Base-by-base conservation (phyloP, 768 basidiomycete genomes). In the Cytidiella melzeri region DNA sequence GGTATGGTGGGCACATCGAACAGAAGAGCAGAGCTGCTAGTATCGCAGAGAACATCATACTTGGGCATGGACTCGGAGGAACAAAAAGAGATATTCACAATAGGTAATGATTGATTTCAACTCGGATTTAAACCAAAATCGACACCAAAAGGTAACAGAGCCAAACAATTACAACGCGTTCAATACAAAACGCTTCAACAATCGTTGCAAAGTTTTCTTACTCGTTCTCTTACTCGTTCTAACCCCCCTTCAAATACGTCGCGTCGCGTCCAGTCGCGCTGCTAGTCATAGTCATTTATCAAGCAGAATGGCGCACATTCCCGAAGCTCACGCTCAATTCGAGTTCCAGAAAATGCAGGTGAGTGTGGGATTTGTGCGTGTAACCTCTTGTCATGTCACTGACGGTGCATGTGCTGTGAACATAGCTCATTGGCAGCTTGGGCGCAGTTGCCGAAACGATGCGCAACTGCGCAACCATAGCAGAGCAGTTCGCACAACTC, bases 401-500 rank as follows among this genome's bases (percentile, higher is more conserved):
- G 43, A 25, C 20, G 36, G 27, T 38, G n/a, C n/a, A n/a, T n/a
- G n/a, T 34, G 10, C 39, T 18, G 43, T 53, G 28, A 45, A 20
- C 27, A 61, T 47, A 87, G 84, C 74, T 86, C 64, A 72, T 75
- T 27, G 62, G 67, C 25, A 74, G 76, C 57, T 70, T 88, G 55
- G 64, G 61, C 53, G 68, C 70, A 20, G 77, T 86, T 50, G 83
- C 85, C 34, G 74, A 77, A 42, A 67, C 76, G 30, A 74, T 90
- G 77, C 79, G 80, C 52, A 73, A 77, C 51, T 80, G 78, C 45
- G 82, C 83, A 3, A 69, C 69, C 43, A 61, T 80, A 38, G 80
- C 81, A 13, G 85, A 88, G 37, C 64, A 73, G 24, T 84, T 83
- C 58, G 75, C 80, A 9, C 72, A 69, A 41, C 61, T 75, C 26